phyloP scores from a whole-genome alignment of 768 basidiomycete genomes.

The Gautieria morchelliformis region DNA sequence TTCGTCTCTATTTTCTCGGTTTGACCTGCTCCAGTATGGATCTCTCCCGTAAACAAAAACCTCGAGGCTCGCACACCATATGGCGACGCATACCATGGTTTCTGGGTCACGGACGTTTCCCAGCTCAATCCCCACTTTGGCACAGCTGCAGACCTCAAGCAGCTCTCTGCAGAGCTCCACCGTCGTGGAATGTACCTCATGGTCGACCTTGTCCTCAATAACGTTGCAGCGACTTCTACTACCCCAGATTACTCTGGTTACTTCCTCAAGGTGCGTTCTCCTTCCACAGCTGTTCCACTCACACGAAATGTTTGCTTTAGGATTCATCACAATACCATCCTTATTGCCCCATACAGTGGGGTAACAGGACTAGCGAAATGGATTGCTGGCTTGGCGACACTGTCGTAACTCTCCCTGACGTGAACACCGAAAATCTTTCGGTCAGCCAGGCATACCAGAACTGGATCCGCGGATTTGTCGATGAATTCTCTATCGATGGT shows the following conservation, averaged over 20 bases:
- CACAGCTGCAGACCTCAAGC: conserved; percentile 59
- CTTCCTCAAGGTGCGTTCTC: conserved; percentile 42
- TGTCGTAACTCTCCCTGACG: conserved; percentile 63
- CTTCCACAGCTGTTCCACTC: not conserved
- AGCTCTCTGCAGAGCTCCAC: conserved; percentile 58
- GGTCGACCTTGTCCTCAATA: conserved; percentile 81
- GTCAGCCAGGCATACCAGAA: conserved; percentile 53
- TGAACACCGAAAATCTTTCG: conserved; percentile 61
- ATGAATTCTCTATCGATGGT: conserved; percentile 73
- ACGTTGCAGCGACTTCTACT: conserved; percentile 64
- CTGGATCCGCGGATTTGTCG: conserved; percentile 63
- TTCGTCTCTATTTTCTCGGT: not conserved
- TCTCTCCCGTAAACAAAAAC: conserved; percentile 73
- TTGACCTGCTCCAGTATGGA: conserved; percentile 48
- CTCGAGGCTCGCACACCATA: conserved; percentile 62
- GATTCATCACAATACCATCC: conserved; percentile 60
- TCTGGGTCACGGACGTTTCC: conserved; percentile 68
- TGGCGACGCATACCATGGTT: conserved; percentile 80
- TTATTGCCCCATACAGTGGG: conserved; percentile 67
- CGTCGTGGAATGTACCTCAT: conserved; percentile 74
- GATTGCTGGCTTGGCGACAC: conserved; percentile 78
- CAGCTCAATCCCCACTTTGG: conserved; percentile 66
- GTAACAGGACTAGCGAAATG: conserved; percentile 61
- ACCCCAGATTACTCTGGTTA: conserved; percentile 57
- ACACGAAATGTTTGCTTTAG: conserved; percentile 5